Percentiles rank a stretch among this genome's conserved stretches.
Conservation (phyloP, 2,329 filamentous ascomycete species). For the Colletotrichum sansevieriae region DNA sequence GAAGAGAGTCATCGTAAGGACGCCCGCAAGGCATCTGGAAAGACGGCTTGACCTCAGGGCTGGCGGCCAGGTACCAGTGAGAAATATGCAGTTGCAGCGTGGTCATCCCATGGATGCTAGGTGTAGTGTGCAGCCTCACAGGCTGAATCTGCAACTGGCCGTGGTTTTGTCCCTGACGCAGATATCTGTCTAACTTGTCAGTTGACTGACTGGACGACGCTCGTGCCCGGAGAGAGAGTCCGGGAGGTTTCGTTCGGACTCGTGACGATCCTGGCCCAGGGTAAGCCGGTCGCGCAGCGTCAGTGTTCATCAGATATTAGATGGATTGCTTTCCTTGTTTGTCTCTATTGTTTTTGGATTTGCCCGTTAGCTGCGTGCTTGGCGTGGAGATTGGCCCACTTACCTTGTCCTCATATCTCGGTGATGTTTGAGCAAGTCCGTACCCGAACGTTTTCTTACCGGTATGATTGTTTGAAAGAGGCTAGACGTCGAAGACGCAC, state of each 20-base stretch:
- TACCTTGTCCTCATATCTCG: slow-evolving; percentile 27
- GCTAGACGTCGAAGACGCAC: slow-evolving; percentile 26
- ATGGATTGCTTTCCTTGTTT: not conserved
- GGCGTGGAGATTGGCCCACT: slow-evolving; percentile 13
- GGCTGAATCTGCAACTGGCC: slow-evolving; percentile 16
- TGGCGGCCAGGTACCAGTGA: slow-evolving; percentile 1
- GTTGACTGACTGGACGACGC: slow-evolving; percentile 1
- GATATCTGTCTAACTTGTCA: slow-evolving; percentile 14
- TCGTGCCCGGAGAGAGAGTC: not conserved
- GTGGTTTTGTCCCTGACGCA: slow-evolving; percentile 5
- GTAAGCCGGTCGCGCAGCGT: not conserved
- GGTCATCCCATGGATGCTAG: slow-evolving; percentile 30
- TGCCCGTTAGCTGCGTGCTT: slow-evolving; percentile 34
- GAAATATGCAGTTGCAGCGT: slow-evolving; percentile 28
- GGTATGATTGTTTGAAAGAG: slow-evolving; percentile 6
- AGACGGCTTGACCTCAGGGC: not conserved
- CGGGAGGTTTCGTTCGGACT: slow-evolving; percentile 3
- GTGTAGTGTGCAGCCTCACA: slow-evolving; percentile 1
- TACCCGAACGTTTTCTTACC: slow-evolving; percentile 26
- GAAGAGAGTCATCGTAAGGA: slow-evolving; percentile 10
- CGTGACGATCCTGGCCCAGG: slow-evolving; percentile 2
- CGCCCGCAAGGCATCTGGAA: slow-evolving; percentile 1
- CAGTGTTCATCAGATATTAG: no score
- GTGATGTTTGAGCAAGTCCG: slow-evolving; percentile 34
- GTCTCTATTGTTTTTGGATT: not conserved